These are phyloP conservation scores for Hypericum perforatum DNA, from an alignment of 345 rosid species.

Conservation along the genomic window DNA sequence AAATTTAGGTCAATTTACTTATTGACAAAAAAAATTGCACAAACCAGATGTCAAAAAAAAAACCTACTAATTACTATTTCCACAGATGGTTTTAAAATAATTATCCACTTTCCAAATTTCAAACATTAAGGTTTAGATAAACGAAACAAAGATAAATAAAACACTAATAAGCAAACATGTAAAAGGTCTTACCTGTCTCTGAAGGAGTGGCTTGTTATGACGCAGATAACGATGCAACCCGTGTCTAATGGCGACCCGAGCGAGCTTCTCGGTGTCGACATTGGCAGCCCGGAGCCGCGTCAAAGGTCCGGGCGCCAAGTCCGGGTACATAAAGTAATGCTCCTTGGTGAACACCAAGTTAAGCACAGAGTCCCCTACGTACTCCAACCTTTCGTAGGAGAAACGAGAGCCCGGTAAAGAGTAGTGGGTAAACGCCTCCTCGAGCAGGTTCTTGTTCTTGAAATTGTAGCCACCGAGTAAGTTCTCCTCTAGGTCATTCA, in stretches of 20 bases:
- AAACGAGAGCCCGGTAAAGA: constrained; percentile 25
- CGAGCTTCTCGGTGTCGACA: constrained; percentile 70
- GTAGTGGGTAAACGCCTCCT: constrained; percentile 66
- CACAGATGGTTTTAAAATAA: too few relatives aligned
- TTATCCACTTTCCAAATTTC: too few relatives aligned
- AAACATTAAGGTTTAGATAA: too few relatives aligned
- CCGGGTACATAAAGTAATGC: constrained; percentile 41
- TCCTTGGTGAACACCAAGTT: constrained; percentile 39
- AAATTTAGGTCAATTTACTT: too few relatives aligned
- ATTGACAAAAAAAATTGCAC: too few relatives aligned
- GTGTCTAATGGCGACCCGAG: constrained; percentile 56
- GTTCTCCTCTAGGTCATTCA: too few relatives aligned
- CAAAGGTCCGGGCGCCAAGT: constrained; percentile 40
- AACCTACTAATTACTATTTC: too few relatives aligned
- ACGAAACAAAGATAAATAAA: neutral
- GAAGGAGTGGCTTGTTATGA: constrained; percentile 14
- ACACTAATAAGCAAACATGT: neutral
- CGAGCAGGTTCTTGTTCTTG: constrained; percentile 31
- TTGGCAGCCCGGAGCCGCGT: constrained; percentile 55
- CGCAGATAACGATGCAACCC: constrained; percentile 36
- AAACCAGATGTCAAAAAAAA: too few relatives aligned
- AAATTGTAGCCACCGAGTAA: too few relatives aligned
- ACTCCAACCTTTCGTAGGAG: constrained; percentile 71
- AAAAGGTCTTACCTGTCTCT: neutral
- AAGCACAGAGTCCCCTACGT: constrained; percentile 61